Base-by-base conservation (phyloP, 2,329 filamentous ascomycete genomes). In the Hymenoscyphus linearis region DNA sequence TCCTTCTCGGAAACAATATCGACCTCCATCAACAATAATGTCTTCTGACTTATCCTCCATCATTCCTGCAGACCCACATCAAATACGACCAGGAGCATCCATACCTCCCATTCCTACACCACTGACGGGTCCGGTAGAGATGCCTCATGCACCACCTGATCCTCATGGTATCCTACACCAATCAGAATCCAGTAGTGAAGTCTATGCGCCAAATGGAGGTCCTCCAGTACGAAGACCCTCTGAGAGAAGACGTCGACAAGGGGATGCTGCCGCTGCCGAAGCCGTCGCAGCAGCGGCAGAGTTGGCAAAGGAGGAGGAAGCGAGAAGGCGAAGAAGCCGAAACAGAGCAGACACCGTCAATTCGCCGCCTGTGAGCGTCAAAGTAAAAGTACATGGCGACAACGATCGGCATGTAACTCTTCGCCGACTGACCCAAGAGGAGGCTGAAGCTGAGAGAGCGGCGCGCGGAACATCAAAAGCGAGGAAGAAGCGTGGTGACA, bases 351-450 rank as follows among this genome's bases (percentile, higher is more conserved):
- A 55, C 44, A 58, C 60, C 34, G 62, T 76, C 74, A 5, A 71
- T 4, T 80, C 78, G 67, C 76, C 78, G 35, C 77, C 81, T 2
- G 77, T 84, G 35, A 83, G 82, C 68, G 80, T 87, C 61, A 85
- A 83, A 70, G 74, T 87, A 60, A 83, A 82, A 68, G 77, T 86
- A 54, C 81, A 85, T 65, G 82, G 85, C 65, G 84, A 87, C 67
- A 79, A 78, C 35, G 81, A 85, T 62, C 77, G 81, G 64, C 85
- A 85, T 64, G 80, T 88, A 60, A 88, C 85, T 14, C 74, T 88
- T 50, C 80, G 85, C 40, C 78, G 83, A 37, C 74, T 87, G 26
- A 86, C 85, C 0, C 84, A 86, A 27, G 81, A 85, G 64, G 85
- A 88, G 70, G 78, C 81, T 2, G 76, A 77, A 36, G 76, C 77